Evolutionary conservation across 768 basidiomycete genomes (phyloP).

Genomic region (Trametes sanguinea): DNA sequence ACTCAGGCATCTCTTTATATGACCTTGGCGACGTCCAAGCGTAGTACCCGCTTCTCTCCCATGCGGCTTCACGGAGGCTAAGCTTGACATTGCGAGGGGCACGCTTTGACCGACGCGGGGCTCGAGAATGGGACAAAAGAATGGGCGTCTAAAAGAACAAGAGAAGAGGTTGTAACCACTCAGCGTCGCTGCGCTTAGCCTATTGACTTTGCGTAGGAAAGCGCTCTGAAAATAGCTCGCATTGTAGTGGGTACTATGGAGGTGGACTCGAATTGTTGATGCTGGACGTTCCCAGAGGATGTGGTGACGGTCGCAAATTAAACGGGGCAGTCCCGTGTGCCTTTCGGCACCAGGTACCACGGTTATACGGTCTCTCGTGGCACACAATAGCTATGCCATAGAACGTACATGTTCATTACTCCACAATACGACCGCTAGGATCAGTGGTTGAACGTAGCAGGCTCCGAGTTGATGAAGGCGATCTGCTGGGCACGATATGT

Average conservation of each 20-base stretch:
- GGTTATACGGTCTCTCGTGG: no score
- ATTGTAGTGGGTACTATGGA: no score
- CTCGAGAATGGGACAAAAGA: conserved; percentile 2
- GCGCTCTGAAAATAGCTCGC: no score
- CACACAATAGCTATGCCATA: no score
- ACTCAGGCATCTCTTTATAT: neutral
- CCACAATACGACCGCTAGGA: neutral
- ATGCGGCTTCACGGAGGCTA: neutral
- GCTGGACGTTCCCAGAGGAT: no score
- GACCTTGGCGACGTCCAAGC: neutral
- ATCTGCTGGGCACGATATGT: conserved; percentile 9
- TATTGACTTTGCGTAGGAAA: no score
- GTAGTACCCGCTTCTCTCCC: neutral
- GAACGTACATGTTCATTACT: no score
- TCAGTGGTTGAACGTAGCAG: conserved; percentile 6
- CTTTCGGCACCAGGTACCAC: no score
- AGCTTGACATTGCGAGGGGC: neutral
- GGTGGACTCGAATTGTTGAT: no score
- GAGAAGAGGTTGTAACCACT: neutral
- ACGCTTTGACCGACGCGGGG: neutral
- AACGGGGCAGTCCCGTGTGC: no score
- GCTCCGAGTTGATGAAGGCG: conserved; percentile 15
- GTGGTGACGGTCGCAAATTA: no score
- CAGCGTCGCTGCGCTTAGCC: neutral
- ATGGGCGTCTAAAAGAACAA: conserved; percentile 5